Evolutionary conservation across 139 green algal genomes (phyloP).

Genomic region (Zygnema cylindricum): DNA sequence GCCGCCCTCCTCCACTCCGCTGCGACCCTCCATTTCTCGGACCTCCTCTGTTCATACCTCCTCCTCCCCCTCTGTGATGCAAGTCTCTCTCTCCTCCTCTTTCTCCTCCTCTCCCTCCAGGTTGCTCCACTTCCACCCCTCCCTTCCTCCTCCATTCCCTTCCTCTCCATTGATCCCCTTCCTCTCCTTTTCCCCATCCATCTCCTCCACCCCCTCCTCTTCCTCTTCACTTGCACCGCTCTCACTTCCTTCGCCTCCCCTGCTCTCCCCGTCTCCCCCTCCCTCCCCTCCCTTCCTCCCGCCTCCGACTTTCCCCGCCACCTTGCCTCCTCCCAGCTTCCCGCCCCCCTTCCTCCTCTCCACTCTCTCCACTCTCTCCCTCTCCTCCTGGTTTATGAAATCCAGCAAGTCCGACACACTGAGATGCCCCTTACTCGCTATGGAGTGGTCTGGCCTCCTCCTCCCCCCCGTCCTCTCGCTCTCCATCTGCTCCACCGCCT

Average conservation of each 20-base stretch:
- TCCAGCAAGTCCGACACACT: constrained; percentile 58
- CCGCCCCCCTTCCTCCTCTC: not conserved
- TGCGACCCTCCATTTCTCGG: too few species aligned
- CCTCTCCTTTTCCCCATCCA: too few species aligned
- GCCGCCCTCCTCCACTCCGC: not conserved
- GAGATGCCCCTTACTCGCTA: constrained; percentile 57
- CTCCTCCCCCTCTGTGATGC: not conserved
- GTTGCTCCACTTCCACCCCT: not conserved
- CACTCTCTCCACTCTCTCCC: not conserved
- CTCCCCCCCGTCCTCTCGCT: constrained; percentile 34
- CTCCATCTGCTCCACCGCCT: constrained; percentile 64
- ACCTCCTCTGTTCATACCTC: not conserved
- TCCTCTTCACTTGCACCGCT: too few species aligned
- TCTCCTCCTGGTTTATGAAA: constrained; percentile 57
- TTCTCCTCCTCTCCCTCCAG: not conserved
- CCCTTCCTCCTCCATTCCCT: too few species aligned
- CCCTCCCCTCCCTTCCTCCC: too few species aligned
- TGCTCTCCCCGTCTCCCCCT: too few species aligned
- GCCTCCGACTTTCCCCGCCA: too few species aligned
- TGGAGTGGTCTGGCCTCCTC: constrained; percentile 55
- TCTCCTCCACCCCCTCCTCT: too few species aligned
- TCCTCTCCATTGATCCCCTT: too few species aligned
- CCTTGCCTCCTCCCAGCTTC: too few species aligned
- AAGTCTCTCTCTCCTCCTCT: not conserved
- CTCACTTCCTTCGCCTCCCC: too few species aligned